A percentile compares a stretch with the other conserved stretches of the same genome.
These are phyloP conservation scores for Phascolomyces articulosus DNA, from an alignment of 371 early-diverging fungal species.

Conservation along the genomic window DNA sequence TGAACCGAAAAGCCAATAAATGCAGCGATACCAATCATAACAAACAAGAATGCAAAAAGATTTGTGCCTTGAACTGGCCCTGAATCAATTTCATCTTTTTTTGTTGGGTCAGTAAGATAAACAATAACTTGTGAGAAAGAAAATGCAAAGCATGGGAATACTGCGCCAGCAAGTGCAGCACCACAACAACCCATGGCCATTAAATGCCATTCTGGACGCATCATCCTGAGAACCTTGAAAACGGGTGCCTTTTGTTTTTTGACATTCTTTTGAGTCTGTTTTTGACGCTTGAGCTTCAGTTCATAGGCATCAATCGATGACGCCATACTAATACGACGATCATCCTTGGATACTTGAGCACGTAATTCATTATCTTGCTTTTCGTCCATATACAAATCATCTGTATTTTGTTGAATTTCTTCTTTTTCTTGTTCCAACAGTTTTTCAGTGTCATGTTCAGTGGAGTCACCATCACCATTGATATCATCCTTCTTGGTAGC, in stretches of 20 bases:
- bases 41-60: slow-evolving; percentile 81
- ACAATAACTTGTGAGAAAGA: slow-evolving; percentile 46
- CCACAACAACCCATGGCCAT: slow-evolving; percentile 45
- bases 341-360: slow-evolving; percentile 16
- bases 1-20: slow-evolving; percentile 48
- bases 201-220: slow-evolving; percentile 42
- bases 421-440: slow-evolving; percentile 42
- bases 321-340: slow-evolving; percentile 24
- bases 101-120: slow-evolving; percentile 21
- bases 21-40: slow-evolving; percentile 60
- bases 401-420: slow-evolving; percentile 25
- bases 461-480: no score
- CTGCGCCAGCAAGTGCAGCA: slow-evolving; percentile 60
- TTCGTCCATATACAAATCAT: background rate
- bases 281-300: slow-evolving; percentile 47
- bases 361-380: background rate
- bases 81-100: slow-evolving; percentile 15
- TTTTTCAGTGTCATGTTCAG: slow-evolving; percentile 13
- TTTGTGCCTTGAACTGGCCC: slow-evolving; percentile 58
- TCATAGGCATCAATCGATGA: slow-evolving; percentile 51
- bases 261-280: slow-evolving; percentile 40
- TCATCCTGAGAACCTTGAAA: slow-evolving; percentile 34
- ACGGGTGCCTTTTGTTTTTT: slow-evolving; percentile 55
- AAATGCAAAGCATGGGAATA: slow-evolving; percentile 56
- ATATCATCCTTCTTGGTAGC: slow-evolving; percentile 2